These are phyloP conservation scores for Arthonia radiata DNA, from an alignment of 495 filamentous ascomycete genomes.

Conservation along the genomic window DNA sequence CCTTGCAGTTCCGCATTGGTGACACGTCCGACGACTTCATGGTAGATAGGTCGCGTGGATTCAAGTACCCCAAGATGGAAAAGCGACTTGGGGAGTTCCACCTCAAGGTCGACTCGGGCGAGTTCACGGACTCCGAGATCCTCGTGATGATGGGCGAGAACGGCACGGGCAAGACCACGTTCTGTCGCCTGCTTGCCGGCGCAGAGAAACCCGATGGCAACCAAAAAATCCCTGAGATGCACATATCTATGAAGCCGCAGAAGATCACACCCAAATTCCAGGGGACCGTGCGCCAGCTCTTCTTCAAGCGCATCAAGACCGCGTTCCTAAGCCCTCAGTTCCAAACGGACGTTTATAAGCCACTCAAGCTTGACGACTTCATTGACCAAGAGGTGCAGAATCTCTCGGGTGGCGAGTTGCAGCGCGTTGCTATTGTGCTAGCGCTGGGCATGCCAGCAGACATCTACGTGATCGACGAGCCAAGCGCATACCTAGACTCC, in stretches of 20 bases:
- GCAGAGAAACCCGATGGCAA: constrained; percentile 66
- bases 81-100: constrained; percentile 86
- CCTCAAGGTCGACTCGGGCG: constrained; percentile 51
- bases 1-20: constrained; percentile 82
- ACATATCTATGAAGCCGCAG: constrained; percentile 97
- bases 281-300: constrained; percentile 80
- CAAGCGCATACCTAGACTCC: constrained; percentile 82
- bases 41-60: constrained; percentile 59
- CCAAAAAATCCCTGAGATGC: constrained; percentile 65
- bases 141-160: constrained; percentile 99
- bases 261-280: constrained; percentile 96
- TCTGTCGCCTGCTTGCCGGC: constrained; percentile 88
- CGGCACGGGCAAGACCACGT: constrained; percentile 88
- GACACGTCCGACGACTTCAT: constrained; percentile 83
- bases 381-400: constrained; percentile 99
- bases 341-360: constrained; percentile 98
- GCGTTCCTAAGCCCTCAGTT: constrained; percentile 92
- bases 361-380: constrained; percentile 90
- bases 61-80: constrained; percentile 70
- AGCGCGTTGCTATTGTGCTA: constrained; percentile 91
- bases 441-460: constrained; percentile 90
- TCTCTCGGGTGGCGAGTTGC: constrained; percentile 93
- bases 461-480: constrained; percentile 96
- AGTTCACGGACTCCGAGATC: constrained; percentile 94
- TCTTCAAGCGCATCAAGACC: constrained; percentile 93